Evolutionary conservation across 805 yeast genomes (phyloP), one percentile per base, ranked within the genome.

Genomic region (Saccharomyces mikatae): DNA sequence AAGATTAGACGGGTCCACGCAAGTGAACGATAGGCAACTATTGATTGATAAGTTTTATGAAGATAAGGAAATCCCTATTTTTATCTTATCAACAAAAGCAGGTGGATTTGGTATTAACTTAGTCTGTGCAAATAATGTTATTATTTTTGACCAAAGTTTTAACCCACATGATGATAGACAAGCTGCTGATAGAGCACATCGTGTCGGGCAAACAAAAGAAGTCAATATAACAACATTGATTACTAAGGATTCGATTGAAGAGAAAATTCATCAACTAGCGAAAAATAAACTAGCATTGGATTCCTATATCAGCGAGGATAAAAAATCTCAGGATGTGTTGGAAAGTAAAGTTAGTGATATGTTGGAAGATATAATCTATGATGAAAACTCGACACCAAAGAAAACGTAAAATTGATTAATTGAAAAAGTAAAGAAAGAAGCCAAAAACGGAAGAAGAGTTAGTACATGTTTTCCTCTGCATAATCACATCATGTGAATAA

Each of bases 51-150:
- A 81, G 61, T 94, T 87, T 66, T 86, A 89, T 64, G 90, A 87
- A 32, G 96, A 90, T 57, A 79, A 80, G 0, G 76, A 82, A 4
- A 88, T 94, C 59, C 92, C 96, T 0, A 86, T 94, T 2, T 92
- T 94, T 64, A 75, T 94, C 50, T 74, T 94, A 47, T 89, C 97
- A 10, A 94, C 99, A 3, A 89, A 89, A 67, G 98, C 99, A 0
- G 99, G 99, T 67, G 99, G 99, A 0, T 94, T 94, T 72, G 99
- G 99, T 55, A 94, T 94, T 71, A 94, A 94, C 66, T 78, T 94
- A 63, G 94, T 96, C 1, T 94, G 96, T 66, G 98, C 99, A 6
- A 92, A 89, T 67, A 82, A 85, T 57, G 99, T 94, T 1, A 78
- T 94, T 52, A 87, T 94, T 31, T 91, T 84, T 66, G 99, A 94